Percentiles rank a stretch among this genome's conserved stretches.
Evolutionary conservation across 257 asterid genomes (phyloP).

Genomic region (Perilla frutescens): DNA sequence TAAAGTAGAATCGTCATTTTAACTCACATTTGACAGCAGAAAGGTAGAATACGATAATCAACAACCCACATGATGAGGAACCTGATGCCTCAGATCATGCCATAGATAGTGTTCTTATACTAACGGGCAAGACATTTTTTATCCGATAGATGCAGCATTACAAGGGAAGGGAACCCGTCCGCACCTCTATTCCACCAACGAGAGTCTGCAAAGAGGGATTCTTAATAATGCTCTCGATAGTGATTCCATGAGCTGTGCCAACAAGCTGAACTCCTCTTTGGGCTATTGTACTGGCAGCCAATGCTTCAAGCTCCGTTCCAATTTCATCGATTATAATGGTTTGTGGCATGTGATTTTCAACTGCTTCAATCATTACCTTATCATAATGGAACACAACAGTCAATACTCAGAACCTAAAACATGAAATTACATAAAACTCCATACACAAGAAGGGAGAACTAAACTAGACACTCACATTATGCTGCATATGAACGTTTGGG

Average conservation of each 20-base stretch:
- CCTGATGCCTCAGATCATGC: not conserved
- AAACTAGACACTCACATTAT: conserved; percentile 63
- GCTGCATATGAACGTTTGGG: conserved; percentile 94
- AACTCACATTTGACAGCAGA: conserved; percentile 22
- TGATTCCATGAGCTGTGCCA: conserved; percentile 95
- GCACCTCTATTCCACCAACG: conserved; percentile 98
- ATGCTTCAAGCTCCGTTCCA: conserved; percentile 95
- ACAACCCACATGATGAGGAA: conserved; percentile 3
- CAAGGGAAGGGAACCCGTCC: conserved; percentile 16
- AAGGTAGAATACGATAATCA: not conserved
- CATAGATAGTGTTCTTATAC: not conserved
- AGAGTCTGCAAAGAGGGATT: conserved; percentile 93
- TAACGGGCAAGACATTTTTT: not conserved
- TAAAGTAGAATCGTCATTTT: conserved; percentile 16
- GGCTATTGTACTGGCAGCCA: conserved; percentile 97
- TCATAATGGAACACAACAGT: conserved; percentile 19
- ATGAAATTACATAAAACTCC: not conserved
- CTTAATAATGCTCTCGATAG: conserved; percentile 86
- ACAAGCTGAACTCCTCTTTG: conserved; percentile 99
- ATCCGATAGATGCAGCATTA: conserved; percentile 9
- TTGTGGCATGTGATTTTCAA: conserved; percentile 98
- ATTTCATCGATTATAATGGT: conserved; percentile 95
- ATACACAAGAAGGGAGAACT: conserved; percentile 16
- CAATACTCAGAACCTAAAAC: conserved; percentile 27
- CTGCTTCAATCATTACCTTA: conserved; percentile 99